phyloP scores from a whole-genome alignment of 768 basidiomycete species.

The Clavulina sp. region DNA sequence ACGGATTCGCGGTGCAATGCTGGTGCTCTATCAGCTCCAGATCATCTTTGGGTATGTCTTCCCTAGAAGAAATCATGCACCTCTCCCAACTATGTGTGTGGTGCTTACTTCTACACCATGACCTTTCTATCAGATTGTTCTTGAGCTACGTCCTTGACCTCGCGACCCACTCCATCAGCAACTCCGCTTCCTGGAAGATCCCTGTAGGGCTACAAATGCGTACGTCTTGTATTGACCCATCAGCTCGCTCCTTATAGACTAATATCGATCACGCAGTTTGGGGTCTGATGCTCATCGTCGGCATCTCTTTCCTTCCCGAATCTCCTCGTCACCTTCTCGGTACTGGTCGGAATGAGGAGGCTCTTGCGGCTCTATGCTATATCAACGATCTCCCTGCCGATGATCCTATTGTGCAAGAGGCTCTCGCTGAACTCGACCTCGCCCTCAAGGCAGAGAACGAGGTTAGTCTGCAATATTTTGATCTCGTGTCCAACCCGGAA shows the following conservation, averaged over 20 bases:
- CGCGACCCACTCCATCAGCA: conserved; percentile 36
- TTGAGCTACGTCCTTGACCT: conserved; percentile 55
- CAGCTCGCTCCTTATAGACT: background rate
- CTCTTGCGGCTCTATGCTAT: conserved; percentile 42
- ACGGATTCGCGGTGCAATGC: conserved; percentile 46
- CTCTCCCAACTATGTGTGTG: background rate
- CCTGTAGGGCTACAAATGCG: conserved; percentile 9
- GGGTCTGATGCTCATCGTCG: conserved; percentile 47
- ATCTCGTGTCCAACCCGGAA: background rate
- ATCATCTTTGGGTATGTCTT: conserved; percentile 46
- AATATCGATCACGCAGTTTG: conserved; percentile 57
- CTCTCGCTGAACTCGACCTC: conserved; percentile 43
- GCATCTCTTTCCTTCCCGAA: conserved; percentile 62
- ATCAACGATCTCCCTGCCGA: conserved; percentile 46
- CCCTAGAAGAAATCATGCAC: background rate
- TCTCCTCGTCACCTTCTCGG: conserved; percentile 69
- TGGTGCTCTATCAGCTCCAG: conserved; percentile 63
- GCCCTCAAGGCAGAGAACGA: conserved; percentile 59
- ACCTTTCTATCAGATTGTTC: conserved; percentile 34
- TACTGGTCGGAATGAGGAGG: conserved; percentile 32
- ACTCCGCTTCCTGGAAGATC: conserved; percentile 48
- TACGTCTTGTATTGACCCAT: background rate
- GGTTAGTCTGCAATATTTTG: background rate
- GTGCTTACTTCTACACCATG: too few species aligned
- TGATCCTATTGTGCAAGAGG: conserved; percentile 39